Evolutionary conservation across 2,329 filamentous ascomycete species (phyloP).

Genomic region (Botryotinia narcissicola): DNA sequence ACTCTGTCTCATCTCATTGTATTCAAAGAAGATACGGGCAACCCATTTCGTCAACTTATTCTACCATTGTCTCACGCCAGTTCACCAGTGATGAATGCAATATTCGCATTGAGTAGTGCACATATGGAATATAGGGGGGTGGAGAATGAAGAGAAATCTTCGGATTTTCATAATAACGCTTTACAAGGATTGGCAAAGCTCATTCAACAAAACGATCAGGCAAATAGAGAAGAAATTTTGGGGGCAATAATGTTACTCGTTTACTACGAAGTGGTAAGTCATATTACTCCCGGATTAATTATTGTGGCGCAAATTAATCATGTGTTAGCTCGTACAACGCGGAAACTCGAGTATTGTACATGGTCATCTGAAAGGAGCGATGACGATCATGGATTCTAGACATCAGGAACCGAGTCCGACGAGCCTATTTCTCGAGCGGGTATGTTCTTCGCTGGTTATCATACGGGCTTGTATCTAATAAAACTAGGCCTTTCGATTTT

Average conservation of each 20-base stretch:
- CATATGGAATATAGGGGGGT: conserved; percentile 70
- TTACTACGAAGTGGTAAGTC: conserved; percentile 61
- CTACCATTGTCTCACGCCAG: conserved; percentile 55
- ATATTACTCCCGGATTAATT: not conserved
- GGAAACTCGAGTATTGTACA: conserved; percentile 58
- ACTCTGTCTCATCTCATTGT: conserved; percentile 65
- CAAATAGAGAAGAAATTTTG: conserved; percentile 55
- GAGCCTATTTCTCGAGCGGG: conserved; percentile 58
- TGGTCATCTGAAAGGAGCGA: conserved; percentile 58
- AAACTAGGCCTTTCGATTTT: conserved; percentile 59
- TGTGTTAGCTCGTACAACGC: conserved; percentile 56
- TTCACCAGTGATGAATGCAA: conserved; percentile 70
- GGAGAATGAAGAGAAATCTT: conserved; percentile 51
- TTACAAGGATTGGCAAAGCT: conserved; percentile 56
- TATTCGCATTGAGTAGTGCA: conserved; percentile 79
- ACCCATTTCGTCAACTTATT: conserved; percentile 62
- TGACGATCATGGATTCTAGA: conserved; percentile 56
- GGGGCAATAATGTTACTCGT: conserved; percentile 60
- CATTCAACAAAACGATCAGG: conserved; percentile 51
- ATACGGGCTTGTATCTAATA: conserved; percentile 28
- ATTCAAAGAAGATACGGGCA: conserved; percentile 61
- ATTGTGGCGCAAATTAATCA: conserved; percentile 24
- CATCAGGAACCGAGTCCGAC: conserved; percentile 49
- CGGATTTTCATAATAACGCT: conserved; percentile 58
- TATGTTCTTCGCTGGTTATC: conserved; percentile 38